Evolutionary conservation across 108 stramenopile species (phyloP).

Genomic region (Skeletonema potamos): DNA sequence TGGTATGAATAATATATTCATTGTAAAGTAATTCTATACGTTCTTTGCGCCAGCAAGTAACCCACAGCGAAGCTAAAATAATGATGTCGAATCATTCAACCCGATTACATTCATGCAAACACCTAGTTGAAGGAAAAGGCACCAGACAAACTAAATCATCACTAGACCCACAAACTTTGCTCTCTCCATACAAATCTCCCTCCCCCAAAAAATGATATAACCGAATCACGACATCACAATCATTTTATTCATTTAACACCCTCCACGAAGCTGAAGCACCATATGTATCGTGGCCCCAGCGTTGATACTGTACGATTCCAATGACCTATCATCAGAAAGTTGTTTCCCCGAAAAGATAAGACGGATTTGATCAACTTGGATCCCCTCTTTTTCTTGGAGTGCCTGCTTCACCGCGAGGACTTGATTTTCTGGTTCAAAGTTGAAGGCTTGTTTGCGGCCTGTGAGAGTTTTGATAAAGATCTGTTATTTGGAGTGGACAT

Average conservation of each 20-base stretch:
- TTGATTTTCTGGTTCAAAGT: constrained; percentile 95
- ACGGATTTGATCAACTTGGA: constrained; percentile 98
- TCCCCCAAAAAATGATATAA: too few species aligned
- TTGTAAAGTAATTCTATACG: not conserved
- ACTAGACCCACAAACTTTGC: too few species aligned
- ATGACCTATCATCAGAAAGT: constrained; percentile 85
- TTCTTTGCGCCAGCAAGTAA: not conserved
- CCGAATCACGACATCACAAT: not conserved
- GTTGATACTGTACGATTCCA: constrained; percentile 92
- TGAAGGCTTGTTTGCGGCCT: constrained; percentile 94
- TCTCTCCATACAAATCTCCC: not conserved
- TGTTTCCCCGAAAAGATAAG: constrained; percentile 98
- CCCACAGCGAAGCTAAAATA: not conserved
- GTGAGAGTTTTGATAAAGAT: constrained; percentile 97
- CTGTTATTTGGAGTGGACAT: constrained; percentile 40
- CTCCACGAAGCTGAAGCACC: constrained; percentile 98
- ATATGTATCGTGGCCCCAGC: constrained; percentile 99
- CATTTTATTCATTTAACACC: constrained; percentile 25
- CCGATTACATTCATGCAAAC: not conserved
- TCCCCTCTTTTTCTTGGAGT: constrained; percentile 98
- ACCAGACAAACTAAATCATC: too few species aligned
- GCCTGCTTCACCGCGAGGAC: constrained; percentile 95
- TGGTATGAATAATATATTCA: not conserved
- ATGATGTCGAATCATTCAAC: not conserved
- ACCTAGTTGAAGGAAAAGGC: too few species aligned